These are phyloP conservation scores for Kazachstania taianensis DNA, from an alignment of 805 yeast species.

Conservation along the genomic window DNA sequence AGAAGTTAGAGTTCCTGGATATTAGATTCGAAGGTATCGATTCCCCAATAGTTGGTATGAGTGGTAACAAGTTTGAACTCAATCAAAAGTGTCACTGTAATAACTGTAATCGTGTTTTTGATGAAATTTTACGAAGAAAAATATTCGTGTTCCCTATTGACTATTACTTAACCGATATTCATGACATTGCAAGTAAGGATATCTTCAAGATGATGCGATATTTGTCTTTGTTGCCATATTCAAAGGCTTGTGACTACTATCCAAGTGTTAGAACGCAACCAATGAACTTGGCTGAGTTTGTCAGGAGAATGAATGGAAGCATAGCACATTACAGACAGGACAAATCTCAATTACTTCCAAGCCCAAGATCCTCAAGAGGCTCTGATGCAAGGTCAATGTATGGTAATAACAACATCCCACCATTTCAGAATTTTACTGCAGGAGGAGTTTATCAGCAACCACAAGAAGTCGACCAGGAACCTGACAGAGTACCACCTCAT, in stretches of 20 bases:
- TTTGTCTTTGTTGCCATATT: conserved; percentile 32
- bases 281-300: conserved; percentile 28
- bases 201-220: conserved; percentile 30
- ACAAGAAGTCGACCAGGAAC: not conserved
- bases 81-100: conserved; percentile 26
- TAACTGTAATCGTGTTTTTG: conserved; percentile 23
- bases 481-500: no score
- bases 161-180: conserved; percentile 17
- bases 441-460: not conserved
- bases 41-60: conserved; percentile 23
- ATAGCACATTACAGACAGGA: conserved; percentile 18
- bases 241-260: conserved; percentile 35
- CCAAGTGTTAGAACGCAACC: conserved; percentile 36
- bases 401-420: not conserved
- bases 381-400: not conserved
- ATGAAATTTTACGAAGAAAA: conserved; percentile 24
- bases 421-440: no score
- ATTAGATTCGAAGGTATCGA: conserved; percentile 30
- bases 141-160: conserved; percentile 27
- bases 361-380: not conserved
- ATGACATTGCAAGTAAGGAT: conserved; percentile 28
- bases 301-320: conserved; percentile 19
- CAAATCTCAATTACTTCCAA: conserved; percentile 15
- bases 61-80: conserved; percentile 20
- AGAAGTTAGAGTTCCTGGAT: conserved; percentile 32